Percentiles rank a stretch among this genome's conserved stretches.
Evolutionary conservation across 1,284 basidiomycete species (phyloP).

Genomic region (Rhodotorula sp.): DNA sequence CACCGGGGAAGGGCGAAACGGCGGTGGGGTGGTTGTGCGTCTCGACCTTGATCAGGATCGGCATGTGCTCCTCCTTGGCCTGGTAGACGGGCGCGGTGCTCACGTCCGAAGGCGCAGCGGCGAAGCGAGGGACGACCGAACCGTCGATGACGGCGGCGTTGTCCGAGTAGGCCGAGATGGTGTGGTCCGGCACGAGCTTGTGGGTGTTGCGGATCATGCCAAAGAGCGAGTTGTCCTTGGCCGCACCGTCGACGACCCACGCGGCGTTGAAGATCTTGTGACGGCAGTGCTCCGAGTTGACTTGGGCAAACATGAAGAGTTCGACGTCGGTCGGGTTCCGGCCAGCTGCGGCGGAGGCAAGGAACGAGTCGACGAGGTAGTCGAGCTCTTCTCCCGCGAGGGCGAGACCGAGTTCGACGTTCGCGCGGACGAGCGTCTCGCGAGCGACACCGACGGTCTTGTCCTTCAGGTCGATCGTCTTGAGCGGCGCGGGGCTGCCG

Average conservation of each 20-base stretch:
- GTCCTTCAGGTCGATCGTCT: slow-evolving; percentile 60
- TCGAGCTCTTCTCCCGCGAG: slow-evolving; percentile 86
- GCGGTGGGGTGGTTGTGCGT: slow-evolving; percentile 99
- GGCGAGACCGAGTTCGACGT: slow-evolving; percentile 83
- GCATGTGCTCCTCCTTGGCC: slow-evolving; percentile 69
- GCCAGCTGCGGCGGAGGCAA: slow-evolving; percentile 61
- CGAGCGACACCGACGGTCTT: slow-evolving; percentile 51
- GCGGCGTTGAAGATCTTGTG: slow-evolving; percentile 99
- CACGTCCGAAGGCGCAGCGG: slow-evolving; percentile 51
- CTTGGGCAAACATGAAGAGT: slow-evolving; percentile 99
- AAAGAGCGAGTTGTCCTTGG: slow-evolving; percentile 73
- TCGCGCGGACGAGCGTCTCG: slow-evolving; percentile 68
- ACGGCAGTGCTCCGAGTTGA: slow-evolving; percentile 98
- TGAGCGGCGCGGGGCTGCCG: slow-evolving; percentile 66
- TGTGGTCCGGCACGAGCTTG: slow-evolving; percentile 68
- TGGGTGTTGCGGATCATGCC: slow-evolving; percentile 99
- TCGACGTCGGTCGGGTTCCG: slow-evolving; percentile 95
- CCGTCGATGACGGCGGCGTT: slow-evolving; percentile 95
- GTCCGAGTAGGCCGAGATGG: slow-evolving; percentile 96
- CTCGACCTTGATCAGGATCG: slow-evolving; percentile 95
- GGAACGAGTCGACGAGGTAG: slow-evolving; percentile 88
- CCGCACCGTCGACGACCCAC: slow-evolving; percentile 62
- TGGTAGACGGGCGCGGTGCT: slow-evolving; percentile 55
- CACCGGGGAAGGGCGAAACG: slow-evolving; percentile 95
- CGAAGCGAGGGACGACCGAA: slow-evolving; percentile 74